Conservation (phyloP, 2,329 filamentous ascomycete species). For the Didymella pomorum region DNA sequence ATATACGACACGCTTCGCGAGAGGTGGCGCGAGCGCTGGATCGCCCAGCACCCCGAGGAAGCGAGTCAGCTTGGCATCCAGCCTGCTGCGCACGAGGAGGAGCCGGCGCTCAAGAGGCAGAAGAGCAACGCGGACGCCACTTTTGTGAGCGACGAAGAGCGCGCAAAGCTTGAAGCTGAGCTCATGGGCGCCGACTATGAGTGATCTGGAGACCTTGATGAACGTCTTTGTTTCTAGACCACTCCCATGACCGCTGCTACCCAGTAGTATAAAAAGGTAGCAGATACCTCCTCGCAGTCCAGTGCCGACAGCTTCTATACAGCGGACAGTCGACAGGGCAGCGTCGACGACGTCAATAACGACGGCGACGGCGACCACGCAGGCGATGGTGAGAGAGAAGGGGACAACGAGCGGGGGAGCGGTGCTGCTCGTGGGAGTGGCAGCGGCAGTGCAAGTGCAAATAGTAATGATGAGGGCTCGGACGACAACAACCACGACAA, state of each 20-base stretch:
- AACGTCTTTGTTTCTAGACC: background rate
- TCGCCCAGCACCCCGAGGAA: constrained; percentile 38
- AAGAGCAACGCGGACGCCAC: constrained; percentile 33
- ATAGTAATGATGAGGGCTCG: background rate
- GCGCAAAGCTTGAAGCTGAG: constrained; percentile 46
- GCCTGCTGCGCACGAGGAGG: constrained; percentile 19
- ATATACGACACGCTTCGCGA: constrained; percentile 86
- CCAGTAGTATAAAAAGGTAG: background rate
- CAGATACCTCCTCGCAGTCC: background rate
- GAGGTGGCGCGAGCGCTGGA: constrained; percentile 68
- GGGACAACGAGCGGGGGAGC: background rate
- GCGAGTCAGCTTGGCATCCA: constrained; percentile 37
- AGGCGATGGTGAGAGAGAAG: background rate
- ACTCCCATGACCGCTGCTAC: background rate
- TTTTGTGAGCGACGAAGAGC: constrained; percentile 26
- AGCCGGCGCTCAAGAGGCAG: constrained; percentile 40
- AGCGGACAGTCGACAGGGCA: background rate
- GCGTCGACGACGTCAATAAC: background rate
- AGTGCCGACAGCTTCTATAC: background rate
- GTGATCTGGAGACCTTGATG: constrained; percentile 18
- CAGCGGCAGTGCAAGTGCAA: too few species aligned
- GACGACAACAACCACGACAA: background rate
- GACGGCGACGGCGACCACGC: background rate
- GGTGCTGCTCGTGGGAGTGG: too few species aligned
- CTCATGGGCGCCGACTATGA: constrained; percentile 40